A percentile compares a stretch with the other conserved stretches of the same genome.
Conservation (phyloP, 164 flowering plant species). For the Euptelea pleiosperma region DNA sequence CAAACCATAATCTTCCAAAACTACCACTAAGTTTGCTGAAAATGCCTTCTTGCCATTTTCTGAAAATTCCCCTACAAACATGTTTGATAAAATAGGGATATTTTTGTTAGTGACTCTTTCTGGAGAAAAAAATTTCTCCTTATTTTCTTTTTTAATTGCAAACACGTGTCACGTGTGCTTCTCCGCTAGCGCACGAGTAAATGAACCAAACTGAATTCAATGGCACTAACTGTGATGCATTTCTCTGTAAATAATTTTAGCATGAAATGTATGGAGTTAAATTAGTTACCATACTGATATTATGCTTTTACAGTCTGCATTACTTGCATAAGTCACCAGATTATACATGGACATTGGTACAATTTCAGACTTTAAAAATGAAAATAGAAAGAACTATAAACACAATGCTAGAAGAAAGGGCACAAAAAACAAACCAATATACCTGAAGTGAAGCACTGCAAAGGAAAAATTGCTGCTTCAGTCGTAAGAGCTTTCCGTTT, state of each 20-base stretch:
- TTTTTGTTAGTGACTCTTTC: too few species aligned
- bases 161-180: too few species aligned
- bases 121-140: too few species aligned
- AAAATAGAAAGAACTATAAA: not conserved
- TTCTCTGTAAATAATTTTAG: not conserved
- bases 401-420: not conserved
- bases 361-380: not conserved
- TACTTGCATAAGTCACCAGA: not conserved
- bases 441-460: conserved; percentile 99
- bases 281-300: not conserved
- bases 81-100: too few species aligned
- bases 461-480: conserved; percentile 93
- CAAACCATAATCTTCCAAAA: too few species aligned
- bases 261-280: not conserved
- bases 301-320: not conserved
- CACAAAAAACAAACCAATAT: conserved; percentile 7
- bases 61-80: too few species aligned
- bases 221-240: not conserved
- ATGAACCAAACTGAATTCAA: not conserved
- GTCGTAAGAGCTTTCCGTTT: conserved; percentile 74
- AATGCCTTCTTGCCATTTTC: too few species aligned
- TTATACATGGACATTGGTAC: not conserved
- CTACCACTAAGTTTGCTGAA: too few species aligned
- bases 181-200: too few species aligned
- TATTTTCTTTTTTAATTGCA: too few species aligned